Conservation (phyloP, 805 yeast genomes). For the Cyberlindnera suaveolens region DNA sequence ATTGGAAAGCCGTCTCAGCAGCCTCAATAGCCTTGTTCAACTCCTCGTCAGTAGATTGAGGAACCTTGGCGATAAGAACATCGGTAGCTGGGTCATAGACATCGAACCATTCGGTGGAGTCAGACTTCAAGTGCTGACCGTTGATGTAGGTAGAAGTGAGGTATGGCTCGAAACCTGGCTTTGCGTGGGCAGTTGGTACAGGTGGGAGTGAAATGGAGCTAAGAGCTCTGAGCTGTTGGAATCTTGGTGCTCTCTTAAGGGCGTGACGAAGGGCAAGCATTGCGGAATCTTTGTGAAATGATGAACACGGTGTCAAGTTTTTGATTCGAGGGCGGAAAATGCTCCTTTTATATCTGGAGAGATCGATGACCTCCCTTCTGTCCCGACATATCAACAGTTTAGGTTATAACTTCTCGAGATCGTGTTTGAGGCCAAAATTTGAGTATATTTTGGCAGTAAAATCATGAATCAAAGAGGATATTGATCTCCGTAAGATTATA, state of each 20-base stretch:
- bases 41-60: conserved; percentile 65
- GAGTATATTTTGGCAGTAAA: too few relatives aligned
- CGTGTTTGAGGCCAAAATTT: too few relatives aligned
- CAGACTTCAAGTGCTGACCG: conserved; percentile 41
- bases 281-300: background rate
- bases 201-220: conserved; percentile 22
- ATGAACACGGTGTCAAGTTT: too few relatives aligned
- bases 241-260: background rate
- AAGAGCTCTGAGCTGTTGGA: background rate
- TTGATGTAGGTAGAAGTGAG: conserved; percentile 43
- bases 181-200: conserved; percentile 37
- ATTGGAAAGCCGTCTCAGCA: conserved; percentile 55
- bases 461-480: too few relatives aligned
- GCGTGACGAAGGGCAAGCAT: background rate
- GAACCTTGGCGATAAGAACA: conserved; percentile 57
- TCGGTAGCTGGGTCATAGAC: conserved; percentile 75
- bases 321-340: too few relatives aligned
- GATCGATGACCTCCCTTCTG: too few relatives aligned
- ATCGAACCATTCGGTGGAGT: conserved; percentile 55
- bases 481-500: background rate
- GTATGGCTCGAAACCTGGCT: conserved; percentile 36
- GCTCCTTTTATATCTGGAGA: too few relatives aligned
- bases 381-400: too few relatives aligned
- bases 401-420: too few relatives aligned
- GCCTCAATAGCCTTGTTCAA: conserved; percentile 58